Evolutionary conservation across 2,329 filamentous ascomycete species (phyloP).

Genomic region (Coniella vitis): DNA sequence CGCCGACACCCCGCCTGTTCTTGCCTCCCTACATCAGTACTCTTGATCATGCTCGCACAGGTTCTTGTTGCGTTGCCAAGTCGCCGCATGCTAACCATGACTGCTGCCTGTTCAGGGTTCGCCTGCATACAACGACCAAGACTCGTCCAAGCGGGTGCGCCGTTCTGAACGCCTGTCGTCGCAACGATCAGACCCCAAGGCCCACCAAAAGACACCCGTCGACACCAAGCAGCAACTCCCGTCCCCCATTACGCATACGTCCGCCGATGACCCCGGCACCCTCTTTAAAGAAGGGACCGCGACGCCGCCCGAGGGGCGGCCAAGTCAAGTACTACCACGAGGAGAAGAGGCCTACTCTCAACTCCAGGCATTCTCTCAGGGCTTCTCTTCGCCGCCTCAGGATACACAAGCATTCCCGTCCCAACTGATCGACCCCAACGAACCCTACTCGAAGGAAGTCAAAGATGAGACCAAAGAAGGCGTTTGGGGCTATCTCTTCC

Average conservation of each 20-base stretch:
- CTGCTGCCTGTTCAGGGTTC: slow-evolving; percentile 48
- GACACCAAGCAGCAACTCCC: slow-evolving; percentile 64
- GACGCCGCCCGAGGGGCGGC: slow-evolving; percentile 58
- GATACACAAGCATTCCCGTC: slow-evolving; percentile 61
- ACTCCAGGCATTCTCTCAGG: slow-evolving; percentile 24
- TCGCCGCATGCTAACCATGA: slow-evolving; percentile 20
- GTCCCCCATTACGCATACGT: slow-evolving; percentile 66
- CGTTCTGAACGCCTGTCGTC: slow-evolving; percentile 67
- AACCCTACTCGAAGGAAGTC: slow-evolving; percentile 70
- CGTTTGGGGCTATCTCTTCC: slow-evolving; percentile 93
- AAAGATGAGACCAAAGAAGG: slow-evolving; percentile 77
- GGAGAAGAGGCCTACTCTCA: slow-evolving; percentile 39
- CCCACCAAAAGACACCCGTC: slow-evolving; percentile 50
- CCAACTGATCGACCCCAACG: slow-evolving; percentile 70
- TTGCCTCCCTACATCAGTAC: neutral
- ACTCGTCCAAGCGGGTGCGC: slow-evolving; percentile 72
- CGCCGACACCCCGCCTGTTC: neutral
- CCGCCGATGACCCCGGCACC: slow-evolving; percentile 51
- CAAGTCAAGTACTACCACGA: slow-evolving; percentile 47
- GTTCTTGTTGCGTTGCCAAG: too few species aligned
- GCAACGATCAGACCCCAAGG: slow-evolving; percentile 26
- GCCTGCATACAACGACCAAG: slow-evolving; percentile 53
- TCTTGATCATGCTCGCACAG: neutral
- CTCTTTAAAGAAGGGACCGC: slow-evolving; percentile 63
- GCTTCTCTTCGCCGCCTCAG: slow-evolving; percentile 48